Evolutionary conservation across 805 yeast species (phyloP).

Genomic region (Myxozyma monticola): DNA sequence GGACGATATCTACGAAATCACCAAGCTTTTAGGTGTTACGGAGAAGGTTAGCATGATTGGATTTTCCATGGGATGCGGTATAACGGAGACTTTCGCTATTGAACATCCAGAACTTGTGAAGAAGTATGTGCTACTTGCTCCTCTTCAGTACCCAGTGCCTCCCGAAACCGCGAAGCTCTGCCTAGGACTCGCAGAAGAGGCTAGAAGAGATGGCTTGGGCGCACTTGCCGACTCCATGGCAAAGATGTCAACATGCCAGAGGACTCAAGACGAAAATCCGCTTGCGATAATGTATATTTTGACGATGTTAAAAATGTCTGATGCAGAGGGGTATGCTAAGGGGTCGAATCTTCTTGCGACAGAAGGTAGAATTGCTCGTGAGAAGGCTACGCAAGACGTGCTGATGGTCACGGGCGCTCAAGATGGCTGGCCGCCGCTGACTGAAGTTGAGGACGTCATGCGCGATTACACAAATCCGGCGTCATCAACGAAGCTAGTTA

Average conservation of each 20-base stretch:
- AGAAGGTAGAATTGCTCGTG: conserved; percentile 4
- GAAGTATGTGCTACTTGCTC: conserved; percentile 16
- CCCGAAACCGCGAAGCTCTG: background rate
- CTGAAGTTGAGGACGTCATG: conserved; percentile 4
- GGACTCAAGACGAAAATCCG: conserved; percentile 8
- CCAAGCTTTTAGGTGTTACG: conserved; percentile 1
- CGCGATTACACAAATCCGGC: conserved; percentile 1
- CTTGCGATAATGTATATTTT: conserved; percentile 14
- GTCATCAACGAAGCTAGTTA: conserved; percentile 1
- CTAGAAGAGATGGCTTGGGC: conserved; percentile 7
- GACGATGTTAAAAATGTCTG: conserved; percentile 15
- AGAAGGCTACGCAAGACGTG: background rate
- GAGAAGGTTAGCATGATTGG: conserved; percentile 13
- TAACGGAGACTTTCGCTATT: conserved; percentile 9
- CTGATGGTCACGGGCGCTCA: conserved; percentile 13
- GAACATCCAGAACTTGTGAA: conserved; percentile 11
- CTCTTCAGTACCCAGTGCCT: conserved; percentile 15
- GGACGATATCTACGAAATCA: conserved; percentile 10
- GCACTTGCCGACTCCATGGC: conserved; percentile 2
- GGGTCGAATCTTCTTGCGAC: conserved; percentile 11
- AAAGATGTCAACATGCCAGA: background rate
- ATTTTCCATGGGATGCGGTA: conserved; percentile 23
- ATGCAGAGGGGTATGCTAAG: conserved; percentile 19
- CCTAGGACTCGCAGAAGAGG: background rate
- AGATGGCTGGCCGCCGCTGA: conserved; percentile 19